These are phyloP conservation scores for Schoenoplectus tabernaemontani DNA, from an alignment of 202 grass and related monocot genomes.

Conservation along the genomic window DNA sequence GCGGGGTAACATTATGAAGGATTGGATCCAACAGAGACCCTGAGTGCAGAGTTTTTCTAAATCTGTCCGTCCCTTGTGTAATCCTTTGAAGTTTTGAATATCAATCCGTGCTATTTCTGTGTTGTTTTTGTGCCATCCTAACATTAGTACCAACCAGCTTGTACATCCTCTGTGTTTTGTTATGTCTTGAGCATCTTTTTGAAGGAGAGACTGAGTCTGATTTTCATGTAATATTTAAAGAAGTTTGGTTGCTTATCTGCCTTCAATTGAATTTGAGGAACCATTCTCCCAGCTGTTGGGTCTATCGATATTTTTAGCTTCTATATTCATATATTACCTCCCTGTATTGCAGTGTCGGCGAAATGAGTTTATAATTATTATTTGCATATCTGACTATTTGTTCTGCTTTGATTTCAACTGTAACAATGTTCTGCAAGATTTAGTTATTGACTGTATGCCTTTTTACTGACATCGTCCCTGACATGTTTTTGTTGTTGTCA, in stretches of 20 bases:
- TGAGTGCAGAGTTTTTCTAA: too few species aligned
- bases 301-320: neutral
- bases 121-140: neutral
- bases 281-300: neutral
- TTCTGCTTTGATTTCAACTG: neutral
- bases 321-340: neutral
- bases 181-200: neutral
- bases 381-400: neutral
- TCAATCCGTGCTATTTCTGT: neutral
- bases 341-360: neutral
- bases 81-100: neutral
- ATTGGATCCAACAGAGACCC: too few species aligned
- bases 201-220: neutral
- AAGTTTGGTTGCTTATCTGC: neutral
- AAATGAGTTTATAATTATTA: neutral
- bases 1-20: too few species aligned
- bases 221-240: neutral
- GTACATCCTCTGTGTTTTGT: neutral
- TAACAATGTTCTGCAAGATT: neutral
- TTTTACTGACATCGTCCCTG: neutral
- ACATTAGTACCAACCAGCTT: neutral
- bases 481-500: slow-evolving; percentile 20
- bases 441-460: neutral
- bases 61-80: neutral
- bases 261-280: neutral